phyloP scores from a whole-genome alignment of 129 eudicot genomes.

The Flaveria sonorensis region DNA sequence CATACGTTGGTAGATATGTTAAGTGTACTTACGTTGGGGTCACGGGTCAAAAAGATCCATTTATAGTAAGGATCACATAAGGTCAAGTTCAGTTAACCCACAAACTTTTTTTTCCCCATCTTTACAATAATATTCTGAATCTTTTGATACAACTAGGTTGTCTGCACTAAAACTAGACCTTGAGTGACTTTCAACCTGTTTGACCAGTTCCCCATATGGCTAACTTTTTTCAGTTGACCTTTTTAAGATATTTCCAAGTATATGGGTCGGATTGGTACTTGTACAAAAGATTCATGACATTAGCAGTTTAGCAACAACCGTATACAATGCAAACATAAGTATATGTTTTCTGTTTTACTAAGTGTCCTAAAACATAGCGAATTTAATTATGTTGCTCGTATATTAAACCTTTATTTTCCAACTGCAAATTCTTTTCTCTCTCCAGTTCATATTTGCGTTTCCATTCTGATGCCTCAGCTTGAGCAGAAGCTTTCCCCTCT shows the following conservation, averaged over 20 bases:
- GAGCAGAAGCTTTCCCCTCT: constrained; percentile 97
- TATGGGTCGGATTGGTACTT: not conserved
- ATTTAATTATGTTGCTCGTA: not conserved
- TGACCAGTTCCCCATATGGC: not conserved
- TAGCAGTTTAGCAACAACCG: not conserved
- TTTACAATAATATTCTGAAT: constrained; percentile 5
- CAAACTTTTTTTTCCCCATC: not conserved
- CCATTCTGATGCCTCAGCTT: constrained; percentile 98
- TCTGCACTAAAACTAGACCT: not conserved
- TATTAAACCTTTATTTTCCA: constrained; percentile 75
- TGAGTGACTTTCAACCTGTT: not conserved
- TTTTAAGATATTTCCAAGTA: not conserved
- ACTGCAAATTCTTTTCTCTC: constrained; percentile 57
- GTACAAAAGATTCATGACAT: not conserved
- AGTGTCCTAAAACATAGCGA: constrained; percentile 1
- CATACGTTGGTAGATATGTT: not conserved
- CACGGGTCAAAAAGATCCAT: not conserved
- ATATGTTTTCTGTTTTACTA: not conserved
- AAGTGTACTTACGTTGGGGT: not conserved
- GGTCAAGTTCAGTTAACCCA: not conserved
- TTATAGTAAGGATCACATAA: not conserved
- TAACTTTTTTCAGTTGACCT: not conserved
- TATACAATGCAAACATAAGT: not conserved
- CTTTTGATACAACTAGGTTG: not conserved
- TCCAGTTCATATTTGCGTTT: constrained; percentile 93